Evolutionary conservation across 345 rosid species (phyloP), one percentile per base, ranked within the genome.

Genomic region (Alliaria petiolata): DNA sequence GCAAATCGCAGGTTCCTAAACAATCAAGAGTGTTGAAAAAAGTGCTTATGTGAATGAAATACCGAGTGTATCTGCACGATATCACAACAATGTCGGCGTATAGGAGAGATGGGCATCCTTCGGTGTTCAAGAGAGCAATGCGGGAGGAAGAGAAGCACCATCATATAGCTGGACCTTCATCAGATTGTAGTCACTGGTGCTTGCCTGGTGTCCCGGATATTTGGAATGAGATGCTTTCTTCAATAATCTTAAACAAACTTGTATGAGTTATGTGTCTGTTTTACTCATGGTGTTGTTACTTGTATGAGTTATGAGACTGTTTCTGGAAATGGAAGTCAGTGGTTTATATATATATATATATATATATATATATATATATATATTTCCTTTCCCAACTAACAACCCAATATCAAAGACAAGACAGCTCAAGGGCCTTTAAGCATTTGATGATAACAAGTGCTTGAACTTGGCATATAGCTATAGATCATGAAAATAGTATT

Each of bases 171-270:
- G 85, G 75, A 35, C 30, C 77, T 54, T 77, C 88, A 3, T 88
- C 96, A 9, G 98, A 93, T 45, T 93, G 98, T 25, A 91, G 90
- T 85, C 97, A 93, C 52, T 93, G 98, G 98, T 93, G 97, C 67
- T 92, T 93, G 66, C 98, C 98, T 19, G 98, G 97, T 1, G 97
- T 93, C 15, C 97, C 98, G 0, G 97, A 93, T 67, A 79, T 76
- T 45, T 93, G 97, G 98, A 93, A 91, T 75, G 98, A 92, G 83
- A 88, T 92, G 95, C 73, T 92, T 64, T 76, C 75, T 69, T 75
- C 79, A 25, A 35, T 67, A 25, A 43, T 75, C 38, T 59, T 74
- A 47, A 57, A 72, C 61, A 65, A 61, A 19, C 28, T 17, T 59
- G 64, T 51, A 33, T 74, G 51, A 17, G 11, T 16, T 50, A 33